Conservation (phyloP, 495 filamentous ascomycete genomes). For the Neurospora pannonica region DNA sequence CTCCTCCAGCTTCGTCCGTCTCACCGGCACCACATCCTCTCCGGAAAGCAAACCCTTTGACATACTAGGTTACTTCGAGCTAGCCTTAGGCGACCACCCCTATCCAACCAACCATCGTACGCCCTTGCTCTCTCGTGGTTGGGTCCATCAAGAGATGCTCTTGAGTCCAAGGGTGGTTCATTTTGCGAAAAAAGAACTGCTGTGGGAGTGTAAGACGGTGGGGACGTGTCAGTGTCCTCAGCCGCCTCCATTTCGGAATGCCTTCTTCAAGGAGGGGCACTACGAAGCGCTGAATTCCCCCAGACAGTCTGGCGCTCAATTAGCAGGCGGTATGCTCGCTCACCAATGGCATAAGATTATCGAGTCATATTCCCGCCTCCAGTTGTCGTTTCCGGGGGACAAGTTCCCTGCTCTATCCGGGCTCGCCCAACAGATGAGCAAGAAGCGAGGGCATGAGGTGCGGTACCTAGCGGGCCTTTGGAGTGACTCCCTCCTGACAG, state of each 20-base stretch:
- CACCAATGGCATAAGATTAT: slow-evolving; percentile 8
- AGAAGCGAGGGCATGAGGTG: background rate
- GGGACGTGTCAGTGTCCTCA: background rate
- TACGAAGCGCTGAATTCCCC: background rate
- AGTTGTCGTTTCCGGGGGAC: slow-evolving; percentile 2
- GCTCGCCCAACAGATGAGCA: slow-evolving; percentile 1
- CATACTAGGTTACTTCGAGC: background rate
- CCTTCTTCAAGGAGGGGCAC: background rate
- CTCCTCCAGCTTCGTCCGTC: background rate
- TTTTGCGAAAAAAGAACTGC: slow-evolving; percentile 1
- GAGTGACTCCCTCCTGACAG: slow-evolving; percentile 1
- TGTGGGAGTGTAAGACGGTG: slow-evolving; percentile 4
- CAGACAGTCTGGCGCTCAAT: background rate
- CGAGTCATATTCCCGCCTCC: slow-evolving; percentile 8
- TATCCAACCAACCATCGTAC: background rate
- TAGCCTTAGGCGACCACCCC: background rate
- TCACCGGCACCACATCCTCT: background rate
- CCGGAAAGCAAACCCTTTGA: background rate
- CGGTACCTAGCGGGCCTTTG: slow-evolving; percentile 8
- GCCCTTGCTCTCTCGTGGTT: background rate
- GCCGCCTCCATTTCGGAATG: background rate
- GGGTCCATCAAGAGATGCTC: slow-evolving; percentile 2
- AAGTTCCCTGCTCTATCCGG: slow-evolving; percentile 8
- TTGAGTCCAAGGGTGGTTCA: background rate
- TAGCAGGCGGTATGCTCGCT: background rate